Percentiles rank a stretch among this genome's conserved stretches.
Evolutionary conservation across 129 eudicot genomes (phyloP).

Genomic region (Tagetes erecta): DNA sequence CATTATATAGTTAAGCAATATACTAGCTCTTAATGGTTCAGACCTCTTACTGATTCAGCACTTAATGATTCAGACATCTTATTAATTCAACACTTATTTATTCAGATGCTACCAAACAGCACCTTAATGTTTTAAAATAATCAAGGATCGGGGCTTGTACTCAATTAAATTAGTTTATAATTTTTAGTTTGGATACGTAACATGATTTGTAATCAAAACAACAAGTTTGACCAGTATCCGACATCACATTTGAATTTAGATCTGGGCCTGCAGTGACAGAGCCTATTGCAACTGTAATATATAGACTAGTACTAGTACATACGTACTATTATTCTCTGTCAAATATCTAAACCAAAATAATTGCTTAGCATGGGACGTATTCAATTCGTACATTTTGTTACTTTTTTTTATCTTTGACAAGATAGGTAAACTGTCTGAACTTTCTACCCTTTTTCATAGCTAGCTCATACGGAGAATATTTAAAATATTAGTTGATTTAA

Average conservation of each 20-base stretch:
- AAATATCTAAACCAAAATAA: slow-evolving; percentile 4
- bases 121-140: too few species aligned
- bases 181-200: background rate
- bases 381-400: background rate
- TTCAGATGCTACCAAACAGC: too few species aligned
- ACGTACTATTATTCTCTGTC: background rate
- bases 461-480: too few species aligned
- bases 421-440: background rate
- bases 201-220: background rate
- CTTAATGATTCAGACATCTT: too few species aligned
- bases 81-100: too few species aligned
- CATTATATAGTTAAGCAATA: too few species aligned
- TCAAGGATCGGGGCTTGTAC: too few species aligned
- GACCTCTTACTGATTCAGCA: too few species aligned
- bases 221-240: background rate
- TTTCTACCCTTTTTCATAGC: too few species aligned
- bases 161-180: too few species aligned
- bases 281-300: background rate
- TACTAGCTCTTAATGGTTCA: too few species aligned
- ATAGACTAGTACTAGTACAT: background rate
- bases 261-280: background rate
- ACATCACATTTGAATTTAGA: background rate
- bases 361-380: slow-evolving; percentile 4
- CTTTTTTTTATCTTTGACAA: background rate
- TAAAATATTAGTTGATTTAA: too few species aligned